These are phyloP conservation scores for Paecilomyces sp. DNA, from an alignment of 2,329 filamentous ascomycete genomes.

Conservation along the genomic window DNA sequence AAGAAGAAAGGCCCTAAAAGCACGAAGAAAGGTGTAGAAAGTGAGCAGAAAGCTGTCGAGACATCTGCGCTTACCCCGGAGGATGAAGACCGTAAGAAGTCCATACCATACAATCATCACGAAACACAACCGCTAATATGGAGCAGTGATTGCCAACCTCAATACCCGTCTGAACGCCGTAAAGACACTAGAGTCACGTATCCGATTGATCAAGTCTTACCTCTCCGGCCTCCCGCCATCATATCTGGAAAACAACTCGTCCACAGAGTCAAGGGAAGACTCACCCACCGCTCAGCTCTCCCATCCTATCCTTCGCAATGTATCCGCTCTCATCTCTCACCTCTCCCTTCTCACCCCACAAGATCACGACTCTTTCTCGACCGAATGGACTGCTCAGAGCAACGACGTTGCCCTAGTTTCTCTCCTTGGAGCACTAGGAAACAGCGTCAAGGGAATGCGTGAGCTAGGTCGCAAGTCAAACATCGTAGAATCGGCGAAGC, in stretches of 20 bases:
- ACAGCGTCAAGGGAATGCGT: slow-evolving; percentile 62
- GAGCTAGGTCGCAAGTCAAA: slow-evolving; percentile 69
- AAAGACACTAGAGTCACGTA: slow-evolving; percentile 78
- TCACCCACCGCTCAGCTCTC: slow-evolving; percentile 32
- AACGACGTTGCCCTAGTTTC: slow-evolving; percentile 78
- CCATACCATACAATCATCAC: not conserved
- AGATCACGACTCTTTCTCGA: slow-evolving; percentile 56
- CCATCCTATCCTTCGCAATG: slow-evolving; percentile 72
- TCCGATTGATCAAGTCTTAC: slow-evolving; percentile 68
- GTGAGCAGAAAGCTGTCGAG: slow-evolving; percentile 19
- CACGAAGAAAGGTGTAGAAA: slow-evolving; percentile 30
- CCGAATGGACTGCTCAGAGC: slow-evolving; percentile 66
- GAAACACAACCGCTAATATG: slow-evolving; percentile 4
- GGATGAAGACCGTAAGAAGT: slow-evolving; percentile 54
- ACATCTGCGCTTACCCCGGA: slow-evolving; percentile 45
- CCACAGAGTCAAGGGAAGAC: slow-evolving; percentile 18
- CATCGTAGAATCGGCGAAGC: slow-evolving; percentile 44
- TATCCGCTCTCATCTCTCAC: slow-evolving; percentile 77
- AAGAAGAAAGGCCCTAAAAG: slow-evolving; percentile 19
- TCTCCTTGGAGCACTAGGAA: slow-evolving; percentile 67
- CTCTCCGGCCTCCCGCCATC: slow-evolving; percentile 64
- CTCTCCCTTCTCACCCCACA: slow-evolving; percentile 74
- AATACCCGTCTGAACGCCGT: slow-evolving; percentile 88
- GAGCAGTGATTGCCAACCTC: slow-evolving; percentile 56
- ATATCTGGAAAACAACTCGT: slow-evolving; percentile 46